Base-by-base conservation (phyloP, 2,329 filamentous ascomycete species). In the Claviceps paspali region DNA sequence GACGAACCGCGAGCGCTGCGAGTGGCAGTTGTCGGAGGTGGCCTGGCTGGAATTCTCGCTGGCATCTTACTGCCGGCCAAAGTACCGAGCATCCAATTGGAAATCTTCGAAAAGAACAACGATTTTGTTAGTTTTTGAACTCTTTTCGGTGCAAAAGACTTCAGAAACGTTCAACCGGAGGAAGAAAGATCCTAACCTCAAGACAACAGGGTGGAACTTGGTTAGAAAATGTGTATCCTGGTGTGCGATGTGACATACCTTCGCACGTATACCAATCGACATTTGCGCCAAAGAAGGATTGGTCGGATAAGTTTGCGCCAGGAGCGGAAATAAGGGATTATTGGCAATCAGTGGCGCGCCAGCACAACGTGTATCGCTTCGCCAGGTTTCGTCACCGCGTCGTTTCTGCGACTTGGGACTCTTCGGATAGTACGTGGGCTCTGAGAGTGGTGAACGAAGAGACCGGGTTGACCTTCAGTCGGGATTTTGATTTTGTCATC, bases 181-280 rank as follows among this genome's bases (percentile, higher is more conserved):
- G n/a, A n/a, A n/a, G n/a, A n/a, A n/a, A n/a, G n/a, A n/a, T n/a
- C n/a, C 30, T 24, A 12, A 33, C 30, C 21, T 6, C 8, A 10
- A n/a, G 12, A 15, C n/a, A 8, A 17, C 9, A 66, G 61, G 66
- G 66, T 22, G 67, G 68, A 1, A 70, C 65, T 3, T 73, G 67
- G 68, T 61, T 67, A 34, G 67, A 69, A 41, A 72, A 71, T 38
- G 50, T 62, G 4, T 81, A 80, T 43, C 76, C 76, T 0, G 77
- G 76, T 2, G 73, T 79, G 1, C 61, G 74, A 29, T 83, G 79
- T 45, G 77, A 82, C 21, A 71, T 83, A 11, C 76, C 79, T 0
- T 70, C 76, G 0, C 75, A 81, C 50, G 75, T 78, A 15, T 84
- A 84, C 47, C 78, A 82, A 49, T 70, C 70, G 6, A 75, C 73